Conservation (phyloP, 805 yeast species). For the Metschnikowia koreensis region DNA sequence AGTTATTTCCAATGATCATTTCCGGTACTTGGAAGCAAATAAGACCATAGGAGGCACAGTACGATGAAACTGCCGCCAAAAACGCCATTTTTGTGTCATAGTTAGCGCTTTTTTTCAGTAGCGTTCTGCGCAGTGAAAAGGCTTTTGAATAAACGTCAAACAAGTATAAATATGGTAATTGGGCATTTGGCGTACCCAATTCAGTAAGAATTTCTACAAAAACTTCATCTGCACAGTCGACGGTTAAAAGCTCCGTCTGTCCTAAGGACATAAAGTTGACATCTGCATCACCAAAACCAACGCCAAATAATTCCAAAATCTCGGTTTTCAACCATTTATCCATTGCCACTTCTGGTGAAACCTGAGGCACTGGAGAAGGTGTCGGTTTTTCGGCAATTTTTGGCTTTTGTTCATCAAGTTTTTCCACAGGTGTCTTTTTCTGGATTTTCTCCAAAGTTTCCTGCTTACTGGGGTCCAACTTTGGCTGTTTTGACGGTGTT, state of each 20-base stretch:
- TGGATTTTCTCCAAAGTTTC: not conserved
- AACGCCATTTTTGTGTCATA: conserved; percentile 37
- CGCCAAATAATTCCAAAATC: conserved; percentile 34
- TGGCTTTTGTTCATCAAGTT: not conserved
- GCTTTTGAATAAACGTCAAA: conserved; percentile 44
- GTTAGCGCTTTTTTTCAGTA: conserved; percentile 40
- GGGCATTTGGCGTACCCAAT: conserved; percentile 40
- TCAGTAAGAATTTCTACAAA: conserved; percentile 59
- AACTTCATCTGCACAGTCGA: conserved; percentile 46
- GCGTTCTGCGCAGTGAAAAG: conserved; percentile 40
- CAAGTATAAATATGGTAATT: conserved; percentile 48
- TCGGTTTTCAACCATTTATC: conserved; percentile 43
- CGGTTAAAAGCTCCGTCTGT: conserved; percentile 21
- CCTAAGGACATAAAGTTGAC: conserved; percentile 22
- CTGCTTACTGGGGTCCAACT: conserved; percentile 1
- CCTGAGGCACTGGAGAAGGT: not conserved
- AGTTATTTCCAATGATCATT: conserved; percentile 46
- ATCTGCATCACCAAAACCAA: conserved; percentile 26
- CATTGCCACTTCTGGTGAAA: conserved; percentile 21
- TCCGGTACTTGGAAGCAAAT: conserved; percentile 71
- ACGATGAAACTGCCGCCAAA: conserved; percentile 48
- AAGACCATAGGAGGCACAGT: conserved; percentile 60
- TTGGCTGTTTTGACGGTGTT: conserved; percentile 3
- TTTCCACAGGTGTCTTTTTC: not conserved
- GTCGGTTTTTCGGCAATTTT: not conserved